Evolutionary conservation across 2,329 filamentous ascomycete genomes (phyloP), one percentile per base, ranked within the genome.

Genomic region (Esteya vermicola): DNA sequence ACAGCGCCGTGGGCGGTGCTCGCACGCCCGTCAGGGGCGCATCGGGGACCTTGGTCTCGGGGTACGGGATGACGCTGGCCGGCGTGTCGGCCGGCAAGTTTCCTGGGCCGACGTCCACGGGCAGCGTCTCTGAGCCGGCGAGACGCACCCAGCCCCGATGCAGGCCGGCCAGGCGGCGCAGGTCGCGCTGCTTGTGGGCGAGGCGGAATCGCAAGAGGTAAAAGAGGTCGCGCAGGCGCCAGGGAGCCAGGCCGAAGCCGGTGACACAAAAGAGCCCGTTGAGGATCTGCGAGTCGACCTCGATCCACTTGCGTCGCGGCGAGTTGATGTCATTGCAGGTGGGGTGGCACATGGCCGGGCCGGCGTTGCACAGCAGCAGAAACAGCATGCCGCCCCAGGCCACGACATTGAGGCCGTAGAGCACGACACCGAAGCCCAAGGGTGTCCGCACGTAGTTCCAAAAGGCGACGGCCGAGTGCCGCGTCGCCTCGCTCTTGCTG

Each of bases 351-450:
- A 85, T 85, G 44, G 75, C 74, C 7, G 79, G 78, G 3, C 74
- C 64, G 41, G 70, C 84, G 51, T 85, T 84, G 63, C 78, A 81
- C 21, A 93, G 73, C 3, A 94, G 65, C 16, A 93, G 64, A 59
- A 93, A 93, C 26, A 93, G 68, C 85, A 93, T 93, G 43, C 81
- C 85, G 38, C 85, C 85, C 85, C 85, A 93, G 1, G 82, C 86
- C 9, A 93, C 74, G 18, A 93, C 72, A 47, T 89, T 88, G 42
- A 91, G 68, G 12, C 80, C 76, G 57, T 93, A 93, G 6, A 93
- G 56, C 3, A 78, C 81, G 31, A 89, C 72, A 40, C 84, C 62
- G 54, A 91, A 85, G 3, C 85, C 85, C 40, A 82, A 58, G 0
- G 81, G 81, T 0, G 84, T 93, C 28, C 72, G 62, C 50, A 81